A percentile compares a stretch with the other conserved stretches of the same genome.
These are phyloP conservation scores for Nicotiana benthamiana DNA, from an alignment of 257 asterid genomes.

Conservation along the genomic window DNA sequence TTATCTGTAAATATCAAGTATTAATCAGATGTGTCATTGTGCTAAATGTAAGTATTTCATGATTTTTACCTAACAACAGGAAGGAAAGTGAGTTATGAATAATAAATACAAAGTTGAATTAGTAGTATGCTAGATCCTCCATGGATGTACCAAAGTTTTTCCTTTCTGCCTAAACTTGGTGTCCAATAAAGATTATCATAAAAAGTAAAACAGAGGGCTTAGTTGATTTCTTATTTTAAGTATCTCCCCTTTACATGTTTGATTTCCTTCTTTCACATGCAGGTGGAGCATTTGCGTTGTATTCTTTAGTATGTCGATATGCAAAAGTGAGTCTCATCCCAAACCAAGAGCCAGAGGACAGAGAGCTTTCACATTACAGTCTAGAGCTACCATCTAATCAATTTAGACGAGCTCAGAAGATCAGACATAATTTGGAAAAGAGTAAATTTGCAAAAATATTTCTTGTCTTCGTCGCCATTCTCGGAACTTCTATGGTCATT, in stretches of 20 bases:
- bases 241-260: too few species aligned
- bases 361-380: slow-evolving; percentile 45
- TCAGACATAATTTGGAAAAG: slow-evolving; percentile 40
- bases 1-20: too few species aligned
- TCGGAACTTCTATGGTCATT: slow-evolving; percentile 79
- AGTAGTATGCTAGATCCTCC: too few species aligned
- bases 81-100: too few species aligned
- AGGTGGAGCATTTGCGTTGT: slow-evolving; percentile 84
- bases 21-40: too few species aligned
- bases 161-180: too few species aligned
- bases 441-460: slow-evolving; percentile 42
- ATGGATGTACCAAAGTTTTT: too few species aligned
- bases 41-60: too few species aligned
- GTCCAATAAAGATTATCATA: too few species aligned
- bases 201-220: not conserved
- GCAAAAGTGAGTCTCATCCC: slow-evolving; percentile 67
- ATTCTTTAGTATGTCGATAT: slow-evolving; percentile 61
- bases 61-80: too few species aligned
- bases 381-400: slow-evolving; percentile 42
- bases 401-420: slow-evolving; percentile 29
- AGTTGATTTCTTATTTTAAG: not conserved
- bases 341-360: slow-evolving; percentile 57
- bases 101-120: too few species aligned
- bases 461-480: slow-evolving; percentile 49
- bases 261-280: not conserved